Conservation (phyloP, 2,329 filamentous ascomycete species). For the Lojkania enalia region DNA sequence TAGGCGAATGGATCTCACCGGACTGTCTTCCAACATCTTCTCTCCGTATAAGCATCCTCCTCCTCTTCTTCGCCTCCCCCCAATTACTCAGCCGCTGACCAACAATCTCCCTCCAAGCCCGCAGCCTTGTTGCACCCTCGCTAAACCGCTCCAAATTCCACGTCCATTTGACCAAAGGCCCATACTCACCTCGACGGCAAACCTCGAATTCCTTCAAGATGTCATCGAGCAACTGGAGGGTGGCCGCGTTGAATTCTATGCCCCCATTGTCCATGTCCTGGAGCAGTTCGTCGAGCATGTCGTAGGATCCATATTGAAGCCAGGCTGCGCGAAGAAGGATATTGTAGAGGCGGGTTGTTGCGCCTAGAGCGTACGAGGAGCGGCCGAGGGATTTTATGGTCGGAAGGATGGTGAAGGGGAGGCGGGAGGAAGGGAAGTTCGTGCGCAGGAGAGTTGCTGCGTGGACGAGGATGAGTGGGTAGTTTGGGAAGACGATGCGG, state of each 20-base stretch:
- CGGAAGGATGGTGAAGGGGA: constrained; percentile 65
- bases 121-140: constrained; percentile 35
- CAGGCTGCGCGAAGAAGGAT: constrained; percentile 65
- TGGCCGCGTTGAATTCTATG: constrained; percentile 59
- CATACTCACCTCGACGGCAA: constrained; percentile 28
- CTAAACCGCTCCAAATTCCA: constrained; percentile 42
- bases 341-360: constrained; percentile 71
- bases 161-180: constrained; percentile 32
- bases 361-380: constrained; percentile 71
- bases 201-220: constrained; percentile 35
- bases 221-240: constrained; percentile 45
- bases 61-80: constrained; percentile 10
- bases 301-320: constrained; percentile 62
- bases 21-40: no score
- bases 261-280: constrained; percentile 69
- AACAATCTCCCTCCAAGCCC: constrained; percentile 35
- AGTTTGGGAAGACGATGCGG: constrained; percentile 65
- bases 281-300: constrained; percentile 59
- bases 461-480: constrained; percentile 62
- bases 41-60: no score
- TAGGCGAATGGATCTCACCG: no score
- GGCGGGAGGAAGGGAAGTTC: constrained; percentile 63
- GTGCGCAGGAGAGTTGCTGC: constrained; percentile 61
- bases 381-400: constrained; percentile 69
- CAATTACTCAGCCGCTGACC: constrained; percentile 32